Conservation (phyloP, 352 stramenopile species). For the Globisporangium cederbergense region DNA sequence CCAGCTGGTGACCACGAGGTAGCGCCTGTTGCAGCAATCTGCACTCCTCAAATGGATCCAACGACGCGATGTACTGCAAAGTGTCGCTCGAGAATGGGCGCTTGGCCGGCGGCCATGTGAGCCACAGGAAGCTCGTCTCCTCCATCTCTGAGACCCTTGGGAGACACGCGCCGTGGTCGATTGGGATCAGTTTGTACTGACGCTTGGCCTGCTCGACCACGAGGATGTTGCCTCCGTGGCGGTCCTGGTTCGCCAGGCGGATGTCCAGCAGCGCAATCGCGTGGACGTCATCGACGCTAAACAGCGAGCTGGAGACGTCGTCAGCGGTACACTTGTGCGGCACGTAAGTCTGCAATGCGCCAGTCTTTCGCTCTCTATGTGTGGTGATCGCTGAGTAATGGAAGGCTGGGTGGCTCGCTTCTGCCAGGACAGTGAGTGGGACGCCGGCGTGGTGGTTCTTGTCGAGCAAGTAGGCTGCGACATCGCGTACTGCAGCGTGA, state of each 20-base stretch:
- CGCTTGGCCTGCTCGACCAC: slow-evolving; percentile 26
- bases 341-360: slow-evolving; percentile 60
- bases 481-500: slow-evolving; percentile 49
- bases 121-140: slow-evolving; percentile 70
- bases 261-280: slow-evolving; percentile 76
- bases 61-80: slow-evolving; percentile 31
- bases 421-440: slow-evolving; percentile 38
- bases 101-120: slow-evolving; percentile 64
- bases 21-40: slow-evolving; percentile 29
- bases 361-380: slow-evolving; percentile 30
- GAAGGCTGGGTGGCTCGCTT: slow-evolving; percentile 35
- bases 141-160: slow-evolving; percentile 37
- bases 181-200: slow-evolving; percentile 53
- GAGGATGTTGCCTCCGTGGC: slow-evolving; percentile 75
- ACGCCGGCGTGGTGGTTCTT: slow-evolving; percentile 41
- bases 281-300: slow-evolving; percentile 54
- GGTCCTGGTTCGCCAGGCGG: slow-evolving; percentile 77
- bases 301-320: slow-evolving; percentile 43
- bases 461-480: slow-evolving; percentile 54
- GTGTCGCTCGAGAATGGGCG: slow-evolving; percentile 32
- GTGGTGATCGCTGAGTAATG: slow-evolving; percentile 16
- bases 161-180: slow-evolving; percentile 77
- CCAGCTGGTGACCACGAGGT: slow-evolving; percentile 23
- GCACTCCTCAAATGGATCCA: slow-evolving; percentile 35
- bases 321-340: slow-evolving; percentile 60